phyloP scores from a whole-genome alignment of 371 early-diverging fungal species.

The Mucor sp. region DNA sequence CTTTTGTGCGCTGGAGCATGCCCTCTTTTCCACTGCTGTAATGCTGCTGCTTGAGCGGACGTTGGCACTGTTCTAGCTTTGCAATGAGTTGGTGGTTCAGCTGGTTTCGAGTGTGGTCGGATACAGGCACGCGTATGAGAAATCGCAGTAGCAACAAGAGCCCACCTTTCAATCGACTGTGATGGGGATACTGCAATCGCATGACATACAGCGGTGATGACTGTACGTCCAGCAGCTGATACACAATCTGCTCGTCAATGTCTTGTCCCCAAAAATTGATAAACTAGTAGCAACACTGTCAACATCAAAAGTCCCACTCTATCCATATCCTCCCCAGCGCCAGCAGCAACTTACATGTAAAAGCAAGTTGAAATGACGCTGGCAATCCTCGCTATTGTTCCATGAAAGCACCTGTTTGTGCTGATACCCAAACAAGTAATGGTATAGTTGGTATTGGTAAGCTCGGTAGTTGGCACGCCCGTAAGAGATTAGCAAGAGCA shows the following conservation, averaged over 20 bases:
- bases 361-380: slow-evolving; percentile 16
- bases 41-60: background rate
- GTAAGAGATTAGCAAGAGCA: background rate
- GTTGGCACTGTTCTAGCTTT: background rate
- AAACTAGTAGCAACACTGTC: slow-evolving; percentile 30
- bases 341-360: slow-evolving; percentile 29
- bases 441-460: slow-evolving; percentile 31
- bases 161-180: slow-evolving; percentile 18
- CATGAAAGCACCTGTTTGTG: background rate
- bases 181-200: slow-evolving; percentile 2
- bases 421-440: slow-evolving; percentile 9
- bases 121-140: slow-evolving; percentile 14
- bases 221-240: slow-evolving; percentile 17
- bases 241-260: slow-evolving; percentile 25
- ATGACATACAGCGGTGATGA: slow-evolving; percentile 27
- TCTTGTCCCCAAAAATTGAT: slow-evolving; percentile 24
- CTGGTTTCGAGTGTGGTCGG: background rate
- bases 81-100: background rate
- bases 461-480: slow-evolving; percentile 8
- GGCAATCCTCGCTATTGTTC: background rate
- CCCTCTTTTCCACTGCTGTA: background rate
- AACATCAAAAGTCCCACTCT: too few relatives aligned
- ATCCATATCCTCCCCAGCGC: too few relatives aligned
- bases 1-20: background rate
- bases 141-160: slow-evolving; percentile 25